Evolutionary conservation across 148 eudicot species (phyloP).

Genomic region (Polygonum maritimum): DNA sequence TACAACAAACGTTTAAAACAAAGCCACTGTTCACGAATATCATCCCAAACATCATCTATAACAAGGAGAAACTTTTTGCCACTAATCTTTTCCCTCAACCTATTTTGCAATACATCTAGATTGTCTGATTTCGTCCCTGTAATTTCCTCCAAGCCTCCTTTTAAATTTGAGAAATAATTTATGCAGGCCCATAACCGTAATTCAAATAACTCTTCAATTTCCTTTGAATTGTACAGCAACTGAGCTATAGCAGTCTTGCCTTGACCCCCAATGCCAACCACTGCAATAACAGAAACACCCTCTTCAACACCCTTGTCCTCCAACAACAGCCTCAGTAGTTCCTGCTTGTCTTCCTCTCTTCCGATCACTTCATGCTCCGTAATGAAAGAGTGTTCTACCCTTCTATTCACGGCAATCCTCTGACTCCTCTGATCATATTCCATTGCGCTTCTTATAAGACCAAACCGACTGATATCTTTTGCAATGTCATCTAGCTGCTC

Average conservation of each 20-base stretch:
- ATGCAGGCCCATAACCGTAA: conserved; percentile 21
- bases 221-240: conserved; percentile 13
- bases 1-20: conserved; percentile 10
- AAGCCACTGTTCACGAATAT: conserved; percentile 15
- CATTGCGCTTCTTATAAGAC: background rate
- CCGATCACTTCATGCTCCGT: background rate
- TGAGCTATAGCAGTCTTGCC: conserved; percentile 27
- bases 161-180: conserved; percentile 15
- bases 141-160: conserved; percentile 9
- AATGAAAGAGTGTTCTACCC: background rate
- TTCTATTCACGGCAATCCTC: background rate
- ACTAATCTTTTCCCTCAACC: conserved; percentile 5
- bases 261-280: conserved; percentile 25
- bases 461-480: background rate
- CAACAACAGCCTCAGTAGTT: background rate
- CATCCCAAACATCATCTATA: conserved; percentile 26
- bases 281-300: conserved; percentile 9
- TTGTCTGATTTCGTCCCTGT: background rate
- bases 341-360: background rate
- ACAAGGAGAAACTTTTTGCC: conserved; percentile 16
- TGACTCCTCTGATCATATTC: too few species aligned
- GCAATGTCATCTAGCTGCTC: background rate
- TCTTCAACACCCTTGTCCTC: background rate
- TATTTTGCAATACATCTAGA: conserved; percentile 13
- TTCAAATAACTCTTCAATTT: conserved; percentile 13